Evolutionary conservation across 495 filamentous ascomycete genomes (phyloP).

Genomic region (Pyrenopolyporus hunteri): DNA sequence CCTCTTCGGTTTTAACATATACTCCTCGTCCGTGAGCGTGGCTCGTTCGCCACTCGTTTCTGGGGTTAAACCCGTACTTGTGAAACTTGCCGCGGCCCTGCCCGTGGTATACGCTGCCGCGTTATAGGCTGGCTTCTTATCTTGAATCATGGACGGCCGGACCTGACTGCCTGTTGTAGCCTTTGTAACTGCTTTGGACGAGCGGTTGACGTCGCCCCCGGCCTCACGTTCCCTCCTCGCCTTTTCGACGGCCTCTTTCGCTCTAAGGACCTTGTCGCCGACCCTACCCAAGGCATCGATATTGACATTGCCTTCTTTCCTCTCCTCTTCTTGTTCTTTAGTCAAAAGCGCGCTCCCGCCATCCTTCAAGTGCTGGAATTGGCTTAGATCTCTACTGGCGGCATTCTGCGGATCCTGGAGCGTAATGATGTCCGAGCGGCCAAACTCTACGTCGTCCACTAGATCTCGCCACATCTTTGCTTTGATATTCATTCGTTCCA

Average conservation of each 20-base stretch:
- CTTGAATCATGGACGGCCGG: conserved; percentile 50
- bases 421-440: conserved; percentile 91
- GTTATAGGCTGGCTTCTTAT: conserved; percentile 71
- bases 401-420: conserved; percentile 96
- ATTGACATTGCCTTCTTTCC: conserved; percentile 72
- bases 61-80: conserved; percentile 89
- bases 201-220: conserved; percentile 57
- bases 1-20: conserved; percentile 86
- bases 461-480: conserved; percentile 96
- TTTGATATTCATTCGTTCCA: conserved; percentile 95
- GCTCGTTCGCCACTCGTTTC: conserved; percentile 87
- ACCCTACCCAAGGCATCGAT: conserved; percentile 74
- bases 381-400: conserved; percentile 78
- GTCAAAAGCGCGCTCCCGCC: conserved; percentile 73
- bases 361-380: conserved; percentile 89
- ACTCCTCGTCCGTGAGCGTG: conserved; percentile 88
- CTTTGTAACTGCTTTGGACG: conserved; percentile 54
- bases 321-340: conserved; percentile 54
- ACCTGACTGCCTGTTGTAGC: conserved; percentile 37
- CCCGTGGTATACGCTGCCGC: conserved; percentile 90
- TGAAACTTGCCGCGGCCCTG: conserved; percentile 90
- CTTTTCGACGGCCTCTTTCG: conserved; percentile 87
- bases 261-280: conserved; percentile 85
- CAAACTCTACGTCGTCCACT: conserved; percentile 85
- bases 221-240: conserved; percentile 65